Evolutionary conservation across 345 rosid species (phyloP).

Genomic region (Rhodomyrtus tomentosa): DNA sequence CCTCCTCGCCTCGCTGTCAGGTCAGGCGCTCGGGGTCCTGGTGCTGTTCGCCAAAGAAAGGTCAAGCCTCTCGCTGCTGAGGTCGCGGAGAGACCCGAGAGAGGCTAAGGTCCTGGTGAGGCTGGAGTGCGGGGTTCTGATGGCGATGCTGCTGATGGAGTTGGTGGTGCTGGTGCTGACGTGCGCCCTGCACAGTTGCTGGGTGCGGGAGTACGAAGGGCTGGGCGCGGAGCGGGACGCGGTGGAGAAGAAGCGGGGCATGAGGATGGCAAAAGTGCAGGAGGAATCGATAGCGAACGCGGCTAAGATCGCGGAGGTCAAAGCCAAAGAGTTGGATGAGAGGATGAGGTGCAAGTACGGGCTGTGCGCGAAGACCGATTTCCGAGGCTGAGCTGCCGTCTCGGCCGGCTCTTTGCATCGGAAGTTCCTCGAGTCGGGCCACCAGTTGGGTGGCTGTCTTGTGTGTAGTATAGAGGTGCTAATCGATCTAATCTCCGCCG

Average conservation of each 20-base stretch:
- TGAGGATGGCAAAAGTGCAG: constrained; percentile 30
- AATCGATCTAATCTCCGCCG: not conserved
- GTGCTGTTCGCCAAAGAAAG: constrained; percentile 35
- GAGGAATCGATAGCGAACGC: constrained; percentile 42
- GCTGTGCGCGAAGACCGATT: constrained; percentile 45
- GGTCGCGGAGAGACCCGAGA: constrained; percentile 29
- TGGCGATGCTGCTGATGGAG: constrained; percentile 45
- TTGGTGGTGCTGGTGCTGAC: constrained; percentile 29
- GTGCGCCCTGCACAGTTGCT: constrained; percentile 28
- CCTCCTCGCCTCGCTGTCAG: constrained; percentile 29
- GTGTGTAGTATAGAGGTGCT: not conserved
- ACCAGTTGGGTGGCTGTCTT: constrained; percentile 19
- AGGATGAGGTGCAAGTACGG: constrained; percentile 21
- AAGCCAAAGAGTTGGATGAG: constrained; percentile 32
- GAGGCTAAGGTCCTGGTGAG: constrained; percentile 58
- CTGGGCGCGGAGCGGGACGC: constrained; percentile 37
- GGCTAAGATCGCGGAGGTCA: constrained; percentile 21
- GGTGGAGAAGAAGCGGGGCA: constrained; percentile 25
- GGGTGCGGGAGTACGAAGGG: constrained; percentile 48
- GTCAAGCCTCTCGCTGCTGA: constrained; percentile 34
- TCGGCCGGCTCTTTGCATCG: not conserved
- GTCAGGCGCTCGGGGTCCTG: constrained; percentile 25
- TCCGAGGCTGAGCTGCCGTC: constrained; percentile 22
- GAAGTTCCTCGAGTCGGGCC: constrained; percentile 7
- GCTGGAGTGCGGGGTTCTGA: constrained; percentile 46